phyloP scores from a whole-genome alignment of 2,329 filamentous ascomycete species.

The Colletotrichum limetticola region DNA sequence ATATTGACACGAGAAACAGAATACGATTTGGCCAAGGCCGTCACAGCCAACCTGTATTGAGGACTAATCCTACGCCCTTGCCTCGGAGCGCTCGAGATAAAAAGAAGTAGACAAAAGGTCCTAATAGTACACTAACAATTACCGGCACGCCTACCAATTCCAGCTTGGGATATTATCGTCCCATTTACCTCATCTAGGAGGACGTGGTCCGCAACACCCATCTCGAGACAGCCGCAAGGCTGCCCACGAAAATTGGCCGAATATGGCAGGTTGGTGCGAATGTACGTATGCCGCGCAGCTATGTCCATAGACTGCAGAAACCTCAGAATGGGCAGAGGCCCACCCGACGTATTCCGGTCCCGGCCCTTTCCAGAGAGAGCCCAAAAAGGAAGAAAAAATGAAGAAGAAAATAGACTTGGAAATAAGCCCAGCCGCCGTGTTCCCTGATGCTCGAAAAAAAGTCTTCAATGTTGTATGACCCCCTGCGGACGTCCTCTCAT shows the following conservation, averaged over 20 bases:
- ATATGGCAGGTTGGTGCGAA: slow-evolving; percentile 28
- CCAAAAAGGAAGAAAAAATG: slow-evolving; percentile 19
- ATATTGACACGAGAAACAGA: not conserved
- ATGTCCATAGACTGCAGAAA: slow-evolving; percentile 34
- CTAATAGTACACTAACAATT: slow-evolving; percentile 37
- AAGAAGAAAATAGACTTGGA: slow-evolving; percentile 18
- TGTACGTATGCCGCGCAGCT: slow-evolving; percentile 35
- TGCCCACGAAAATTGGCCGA: not conserved
- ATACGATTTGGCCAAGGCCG: slow-evolving; percentile 10
- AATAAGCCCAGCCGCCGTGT: slow-evolving; percentile 33
- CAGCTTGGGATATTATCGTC: slow-evolving; percentile 2
- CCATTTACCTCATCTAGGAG: slow-evolving; percentile 6
- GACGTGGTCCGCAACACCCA: not conserved
- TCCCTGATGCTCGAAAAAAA: slow-evolving; percentile 32
- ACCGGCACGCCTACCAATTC: slow-evolving; percentile 28
- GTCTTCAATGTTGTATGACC: slow-evolving; percentile 35
- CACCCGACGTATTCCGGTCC: slow-evolving; percentile 28
- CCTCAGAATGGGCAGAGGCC: slow-evolving; percentile 17
- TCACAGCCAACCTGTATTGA: slow-evolving; percentile 32
- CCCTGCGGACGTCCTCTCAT: slow-evolving; percentile 33
- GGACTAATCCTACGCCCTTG: slow-evolving; percentile 28
- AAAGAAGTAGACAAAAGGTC: slow-evolving; percentile 31
- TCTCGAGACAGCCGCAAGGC: not conserved
- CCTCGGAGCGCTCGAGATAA: slow-evolving; percentile 28
- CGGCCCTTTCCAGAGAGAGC: slow-evolving; percentile 34